Evolutionary conservation across 345 rosid species (phyloP).

Genomic region (Acer saccharum): DNA sequence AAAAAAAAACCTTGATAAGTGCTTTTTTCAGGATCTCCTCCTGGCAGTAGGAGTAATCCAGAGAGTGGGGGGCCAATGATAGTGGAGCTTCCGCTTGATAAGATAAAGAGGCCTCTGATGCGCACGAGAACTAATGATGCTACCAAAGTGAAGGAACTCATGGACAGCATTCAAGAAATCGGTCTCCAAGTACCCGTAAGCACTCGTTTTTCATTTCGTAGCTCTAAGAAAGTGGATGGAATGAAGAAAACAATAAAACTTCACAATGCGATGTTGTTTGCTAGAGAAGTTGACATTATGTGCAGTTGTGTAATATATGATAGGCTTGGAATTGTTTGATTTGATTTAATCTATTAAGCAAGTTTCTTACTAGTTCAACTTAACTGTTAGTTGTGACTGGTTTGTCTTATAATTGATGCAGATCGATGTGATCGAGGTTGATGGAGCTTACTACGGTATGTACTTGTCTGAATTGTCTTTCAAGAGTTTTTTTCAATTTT

Average conservation of each 20-base stretch:
- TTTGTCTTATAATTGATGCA: slow-evolving; percentile 36
- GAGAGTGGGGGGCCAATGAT: slow-evolving; percentile 60
- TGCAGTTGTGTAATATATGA: no score
- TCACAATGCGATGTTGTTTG: not conserved
- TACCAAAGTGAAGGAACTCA: slow-evolving; percentile 75
- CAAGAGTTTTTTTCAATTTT: not conserved
- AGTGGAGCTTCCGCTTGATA: slow-evolving; percentile 69
- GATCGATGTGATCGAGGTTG: slow-evolving; percentile 97
- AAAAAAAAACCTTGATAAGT: not conserved
- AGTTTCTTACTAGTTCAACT: not conserved
- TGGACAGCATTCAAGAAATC: slow-evolving; percentile 74
- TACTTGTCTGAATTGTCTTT: not conserved
- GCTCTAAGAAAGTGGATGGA: not conserved
- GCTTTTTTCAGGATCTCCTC: slow-evolving; percentile 34
- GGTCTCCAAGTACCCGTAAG: slow-evolving; percentile 94
- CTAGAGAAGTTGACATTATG: not conserved
- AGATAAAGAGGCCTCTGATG: slow-evolving; percentile 84
- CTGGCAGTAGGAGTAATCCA: slow-evolving; percentile 26
- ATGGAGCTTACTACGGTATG: slow-evolving; percentile 82
- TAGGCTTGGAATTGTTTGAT: not conserved
- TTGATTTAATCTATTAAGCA: not conserved
- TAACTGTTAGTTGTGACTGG: not conserved
- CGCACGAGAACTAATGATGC: slow-evolving; percentile 86
- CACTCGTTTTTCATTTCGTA: not conserved
- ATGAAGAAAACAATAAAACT: no score